These are phyloP conservation scores for Wilcoxina mikolae DNA, from an alignment of 495 filamentous ascomycete species.

Conservation along the genomic window DNA sequence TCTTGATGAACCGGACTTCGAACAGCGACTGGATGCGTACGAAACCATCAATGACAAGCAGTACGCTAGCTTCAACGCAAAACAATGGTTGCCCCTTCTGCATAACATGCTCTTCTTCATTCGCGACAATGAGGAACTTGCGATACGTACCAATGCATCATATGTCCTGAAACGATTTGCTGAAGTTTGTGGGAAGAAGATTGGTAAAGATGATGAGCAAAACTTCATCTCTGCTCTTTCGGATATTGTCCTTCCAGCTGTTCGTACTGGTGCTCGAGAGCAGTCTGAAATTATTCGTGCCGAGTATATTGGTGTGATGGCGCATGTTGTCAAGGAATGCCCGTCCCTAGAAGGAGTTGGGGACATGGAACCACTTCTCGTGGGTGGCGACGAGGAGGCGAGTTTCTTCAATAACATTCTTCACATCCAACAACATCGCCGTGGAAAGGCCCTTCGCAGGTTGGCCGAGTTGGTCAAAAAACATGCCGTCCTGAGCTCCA, in stretches of 20 bases:
- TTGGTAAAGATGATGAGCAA: constrained; percentile 9
- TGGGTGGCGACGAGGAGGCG: constrained; percentile 67
- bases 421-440: constrained; percentile 78
- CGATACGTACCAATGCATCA: constrained; percentile 67
- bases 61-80: constrained; percentile 42
- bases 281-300: constrained; percentile 66
- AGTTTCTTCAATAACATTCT: constrained; percentile 89
- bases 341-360: constrained; percentile 50
- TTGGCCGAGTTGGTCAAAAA: constrained; percentile 50
- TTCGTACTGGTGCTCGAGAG: constrained; percentile 60
- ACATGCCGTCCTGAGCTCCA: constrained; percentile 50
- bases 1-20: constrained; percentile 75
- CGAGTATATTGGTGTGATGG: constrained; percentile 65
- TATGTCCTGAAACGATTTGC: constrained; percentile 70
- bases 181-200: constrained; percentile 37
- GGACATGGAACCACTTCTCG: constrained; percentile 61
- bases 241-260: constrained; percentile 51
- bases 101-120: constrained; percentile 84
- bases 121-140: constrained; percentile 72
- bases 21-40: constrained; percentile 64
- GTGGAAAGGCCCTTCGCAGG: constrained; percentile 65
- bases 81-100: constrained; percentile 79
- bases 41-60: constrained; percentile 48
- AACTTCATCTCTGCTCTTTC: constrained; percentile 36
- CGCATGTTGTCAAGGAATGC: constrained; percentile 57